Evolutionary conservation across 805 yeast genomes (phyloP), one percentile per base, ranked within the genome.

Genomic region (Metahyphopichia silvanorum): DNA sequence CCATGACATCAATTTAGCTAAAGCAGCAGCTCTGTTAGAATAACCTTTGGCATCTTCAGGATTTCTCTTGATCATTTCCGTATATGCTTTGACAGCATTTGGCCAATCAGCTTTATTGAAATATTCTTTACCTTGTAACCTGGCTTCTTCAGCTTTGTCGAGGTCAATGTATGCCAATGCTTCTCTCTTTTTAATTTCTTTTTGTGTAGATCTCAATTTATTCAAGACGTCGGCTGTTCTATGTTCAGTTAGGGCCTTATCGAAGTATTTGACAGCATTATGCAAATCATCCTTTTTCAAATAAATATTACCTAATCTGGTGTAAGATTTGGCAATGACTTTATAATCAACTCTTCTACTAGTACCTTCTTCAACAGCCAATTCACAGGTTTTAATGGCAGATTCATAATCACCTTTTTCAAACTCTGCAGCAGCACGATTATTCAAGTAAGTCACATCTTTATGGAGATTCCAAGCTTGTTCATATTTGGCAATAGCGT

Each of bases 81-180:
- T 74, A 65, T 93, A 93, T 4, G 95, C 84, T 59, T 85, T 84
- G 27, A 93, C 96, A 15, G 98, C 97, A 44, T 71, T 80, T 42
- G 98, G 98, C 96, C 96, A 91, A 62, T 91, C 96, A 31, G 86
- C 93, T 47, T 85, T 82, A 38, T 83, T 77, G 75, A 93, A 93
- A 53, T 61, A 77, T 16, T 85, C 91, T 62, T 86, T 91, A 60
- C 99, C 99, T 61, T 80, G 74, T 40, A 87, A 69, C 66, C 98
- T 84, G 16, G 98, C 97, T 57, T 80, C 91, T 61, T 91, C 98
- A 7, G 98, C 97, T 65, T 86, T 81, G 47, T 71, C 96, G 22
- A 95, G 95, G 58, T 88, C 83, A 46, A 91, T 63, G 57, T 89
- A 93, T 21, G 80, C 77, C 50, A 77, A 76, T 24, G 84, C 76